Base-by-base conservation (phyloP, 139 green algal species). In the Pseudopediastrum boryanum region DNA sequence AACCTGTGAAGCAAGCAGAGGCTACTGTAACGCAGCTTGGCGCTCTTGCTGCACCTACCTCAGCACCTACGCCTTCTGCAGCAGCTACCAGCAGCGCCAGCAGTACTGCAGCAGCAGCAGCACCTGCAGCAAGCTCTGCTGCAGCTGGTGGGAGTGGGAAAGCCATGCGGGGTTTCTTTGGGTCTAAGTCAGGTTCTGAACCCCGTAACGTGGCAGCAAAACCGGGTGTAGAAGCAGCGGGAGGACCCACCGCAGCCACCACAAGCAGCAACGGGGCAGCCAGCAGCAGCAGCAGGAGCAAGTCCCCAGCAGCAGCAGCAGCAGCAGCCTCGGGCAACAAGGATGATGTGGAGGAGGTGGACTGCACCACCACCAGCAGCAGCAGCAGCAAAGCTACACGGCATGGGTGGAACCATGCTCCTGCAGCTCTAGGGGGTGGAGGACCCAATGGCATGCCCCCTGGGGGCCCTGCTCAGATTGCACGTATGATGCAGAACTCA, bases 281-380 rank as follows among this genome's bases (percentile, higher is more conserved):
- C 44, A 41, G 27, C 42, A 56, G 33, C 48, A 8, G 3, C 50
- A 7, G 50, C 61, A 50, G 50, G 44, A 51, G 63, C 41, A 68
- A 35, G 36, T 43, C 2, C 21, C 23, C n/a, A 31, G 36, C 19
- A 76, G 51, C 35, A 76, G 36, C 5, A 21, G 23, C 19, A 21
- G 65, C 73, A 58, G 66, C 54, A 56, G 70, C 31, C n/a, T n/a
- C n/a, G n/a, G 5, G 29, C 42, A 64, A 36, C 54, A 44, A 10
- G 13, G 23, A 44, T 39, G 82, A 54, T 25, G 68, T 80, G 9
- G 77, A 84, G n/a, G 79, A 85, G 51, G 69, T 88, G 10, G 63
- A 88, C 46, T 85, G 79, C 50, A 79, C 63, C 29, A 79, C 12
- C 48, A 19, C 5, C 25, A 56, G 59, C 69, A 33, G 70, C 25